Percentiles rank a stretch among this genome's conserved stretches.
Evolutionary conservation across 495 filamentous ascomycete genomes (phyloP).

Genomic region (Niebla homalea): DNA sequence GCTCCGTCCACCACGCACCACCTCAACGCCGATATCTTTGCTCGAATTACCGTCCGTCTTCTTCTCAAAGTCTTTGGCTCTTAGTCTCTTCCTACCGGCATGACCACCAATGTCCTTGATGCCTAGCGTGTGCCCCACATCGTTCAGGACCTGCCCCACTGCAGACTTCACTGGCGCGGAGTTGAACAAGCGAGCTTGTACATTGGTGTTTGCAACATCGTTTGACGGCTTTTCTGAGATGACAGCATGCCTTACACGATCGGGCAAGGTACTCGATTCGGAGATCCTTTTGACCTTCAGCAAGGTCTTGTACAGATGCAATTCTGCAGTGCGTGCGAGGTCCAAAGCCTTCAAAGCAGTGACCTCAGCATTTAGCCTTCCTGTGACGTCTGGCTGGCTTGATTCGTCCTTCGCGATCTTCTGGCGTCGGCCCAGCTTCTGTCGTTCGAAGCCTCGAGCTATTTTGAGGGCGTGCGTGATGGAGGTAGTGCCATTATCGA

Average conservation of each 20-base stretch:
- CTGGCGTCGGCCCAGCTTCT: conserved; percentile 66
- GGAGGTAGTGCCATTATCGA: conserved; percentile 43
- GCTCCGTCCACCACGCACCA: neutral
- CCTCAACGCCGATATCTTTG: neutral
- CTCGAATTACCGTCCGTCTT: no score
- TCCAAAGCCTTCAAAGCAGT: conserved; percentile 70
- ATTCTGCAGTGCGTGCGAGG: conserved; percentile 46
- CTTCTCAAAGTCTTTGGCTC: conserved; percentile 6
- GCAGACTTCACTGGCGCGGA: conserved; percentile 59
- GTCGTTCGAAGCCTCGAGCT: conserved; percentile 77
- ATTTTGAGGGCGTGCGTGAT: conserved; percentile 60
- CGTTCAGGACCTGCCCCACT: conserved; percentile 46
- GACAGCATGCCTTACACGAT: conserved; percentile 21
- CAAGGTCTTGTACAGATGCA: conserved; percentile 65
- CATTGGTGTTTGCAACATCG: conserved; percentile 51
- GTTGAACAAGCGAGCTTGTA: conserved; percentile 68
- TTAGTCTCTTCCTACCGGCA: conserved; percentile 16
- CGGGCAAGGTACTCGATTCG: conserved; percentile 32
- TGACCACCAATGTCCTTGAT: conserved; percentile 12
- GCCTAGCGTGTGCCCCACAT: conserved; percentile 33
- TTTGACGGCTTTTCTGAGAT: conserved; percentile 25
- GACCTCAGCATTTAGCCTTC: conserved; percentile 57
- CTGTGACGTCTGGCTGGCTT: conserved; percentile 23
- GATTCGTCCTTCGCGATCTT: conserved; percentile 49
- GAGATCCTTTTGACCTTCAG: conserved; percentile 57